Evolutionary conservation across 306 rosid species (phyloP).

Genomic region (Sindora glabra): DNA sequence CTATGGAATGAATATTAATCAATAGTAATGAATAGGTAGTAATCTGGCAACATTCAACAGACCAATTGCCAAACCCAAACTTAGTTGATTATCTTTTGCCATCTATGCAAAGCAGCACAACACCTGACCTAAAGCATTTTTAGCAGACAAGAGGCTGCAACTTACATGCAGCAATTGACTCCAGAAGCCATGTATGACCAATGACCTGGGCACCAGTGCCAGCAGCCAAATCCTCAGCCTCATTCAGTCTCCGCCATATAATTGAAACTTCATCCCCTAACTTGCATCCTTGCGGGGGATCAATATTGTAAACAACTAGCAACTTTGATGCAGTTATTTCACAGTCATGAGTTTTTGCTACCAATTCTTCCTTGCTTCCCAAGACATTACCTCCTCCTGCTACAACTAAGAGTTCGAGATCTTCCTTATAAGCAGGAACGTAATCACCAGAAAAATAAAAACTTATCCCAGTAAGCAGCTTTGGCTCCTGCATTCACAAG

Average conservation of each 20-base stretch:
- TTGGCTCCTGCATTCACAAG: slow-evolving; percentile 52
- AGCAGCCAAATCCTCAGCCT: slow-evolving; percentile 67
- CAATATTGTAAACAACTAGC: slow-evolving; percentile 70
- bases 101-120: too few relatives aligned
- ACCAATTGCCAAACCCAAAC: too few relatives aligned
- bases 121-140: too few relatives aligned
- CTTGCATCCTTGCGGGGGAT: slow-evolving; percentile 64
- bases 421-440: slow-evolving; percentile 37
- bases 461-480: slow-evolving; percentile 53
- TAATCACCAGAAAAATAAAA: slow-evolving; percentile 75
- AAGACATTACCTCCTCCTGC: slow-evolving; percentile 64
- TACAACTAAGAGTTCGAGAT: slow-evolving; percentile 56
- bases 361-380: slow-evolving; percentile 42
- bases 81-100: too few relatives aligned
- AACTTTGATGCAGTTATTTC: slow-evolving; percentile 20
- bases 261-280: slow-evolving; percentile 81
- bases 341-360: slow-evolving; percentile 11
- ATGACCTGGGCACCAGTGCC: slow-evolving; percentile 43
- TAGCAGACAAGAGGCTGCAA: slow-evolving; percentile 58
- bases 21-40: too few relatives aligned
- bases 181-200: slow-evolving; percentile 85
- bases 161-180: slow-evolving; percentile 67
- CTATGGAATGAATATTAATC: too few relatives aligned
- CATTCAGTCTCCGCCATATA: slow-evolving; percentile 70
- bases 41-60: too few relatives aligned